Conservation (phyloP, 2,329 filamentous ascomycete genomes). For the Penicillium crustosum region DNA sequence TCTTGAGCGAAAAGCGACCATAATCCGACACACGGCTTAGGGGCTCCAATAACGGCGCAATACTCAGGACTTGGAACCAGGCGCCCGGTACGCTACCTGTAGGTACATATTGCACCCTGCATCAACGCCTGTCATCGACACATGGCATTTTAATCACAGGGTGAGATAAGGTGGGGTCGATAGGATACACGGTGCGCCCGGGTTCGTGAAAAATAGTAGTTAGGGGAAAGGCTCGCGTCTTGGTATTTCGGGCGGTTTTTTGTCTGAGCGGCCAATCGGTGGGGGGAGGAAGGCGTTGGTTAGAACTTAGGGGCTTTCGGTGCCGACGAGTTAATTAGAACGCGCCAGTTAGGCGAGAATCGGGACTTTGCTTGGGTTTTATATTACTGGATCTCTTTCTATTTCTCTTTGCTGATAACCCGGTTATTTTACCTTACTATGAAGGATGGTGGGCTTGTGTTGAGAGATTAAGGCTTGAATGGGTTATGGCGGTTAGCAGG, state of each 20-base stretch:
- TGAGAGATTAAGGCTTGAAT: background rate
- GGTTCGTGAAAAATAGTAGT: conserved; percentile 20
- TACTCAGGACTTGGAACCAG: background rate
- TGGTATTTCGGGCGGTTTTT: conserved; percentile 11
- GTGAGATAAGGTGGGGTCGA: background rate
- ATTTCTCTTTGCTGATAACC: background rate
- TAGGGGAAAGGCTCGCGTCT: conserved; percentile 27
- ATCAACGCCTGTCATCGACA: background rate
- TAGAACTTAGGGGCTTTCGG: background rate
- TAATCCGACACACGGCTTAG: background rate
- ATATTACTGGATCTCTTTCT: background rate
- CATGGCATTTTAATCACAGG: background rate
- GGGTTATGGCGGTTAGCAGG: background rate
- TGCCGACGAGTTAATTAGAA: conserved; percentile 3
- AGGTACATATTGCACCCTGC: background rate
- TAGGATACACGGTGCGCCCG: background rate
- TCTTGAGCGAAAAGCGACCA: background rate
- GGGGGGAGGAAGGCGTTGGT: background rate
- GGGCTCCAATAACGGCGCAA: background rate
- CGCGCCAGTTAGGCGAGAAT: conserved; percentile 6
- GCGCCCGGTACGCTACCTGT: background rate
- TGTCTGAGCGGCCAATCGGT: conserved; percentile 11
- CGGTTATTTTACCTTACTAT: too few species aligned
- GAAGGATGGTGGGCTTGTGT: background rate
- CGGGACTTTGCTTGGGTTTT: background rate